Percentiles rank a stretch among this genome's conserved stretches.
phyloP scores from a whole-genome alignment of 2,329 filamentous ascomycete genomes.

The Venturia effusa region DNA sequence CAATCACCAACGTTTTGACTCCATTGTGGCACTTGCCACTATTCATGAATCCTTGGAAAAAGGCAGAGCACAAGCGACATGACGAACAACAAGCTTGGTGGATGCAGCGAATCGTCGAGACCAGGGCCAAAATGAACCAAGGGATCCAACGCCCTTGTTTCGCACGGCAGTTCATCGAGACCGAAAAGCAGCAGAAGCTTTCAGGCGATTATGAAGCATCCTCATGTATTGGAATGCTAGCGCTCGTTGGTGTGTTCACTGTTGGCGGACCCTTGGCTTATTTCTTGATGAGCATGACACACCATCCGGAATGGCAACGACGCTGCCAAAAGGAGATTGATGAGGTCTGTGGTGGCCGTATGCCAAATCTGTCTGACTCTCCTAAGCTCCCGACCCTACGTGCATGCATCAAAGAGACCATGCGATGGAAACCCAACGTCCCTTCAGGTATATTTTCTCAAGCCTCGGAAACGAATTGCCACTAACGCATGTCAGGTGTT shows the following conservation, averaged over 20 bases:
- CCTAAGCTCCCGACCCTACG: conserved; percentile 22
- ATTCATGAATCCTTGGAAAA: conserved; percentile 43
- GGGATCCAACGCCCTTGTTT: conserved; percentile 32
- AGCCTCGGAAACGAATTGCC: conserved; percentile 13
- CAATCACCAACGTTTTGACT: conserved; percentile 46
- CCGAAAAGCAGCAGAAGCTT: conserved; percentile 22
- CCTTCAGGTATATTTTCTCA: conserved; percentile 26
- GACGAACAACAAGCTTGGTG: conserved; percentile 44
- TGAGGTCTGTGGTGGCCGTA: conserved; percentile 28
- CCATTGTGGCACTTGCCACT: conserved; percentile 43
- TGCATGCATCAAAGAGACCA: conserved; percentile 24
- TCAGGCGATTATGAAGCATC: conserved; percentile 26
- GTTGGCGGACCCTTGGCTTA: conserved; percentile 22
- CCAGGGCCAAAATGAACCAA: conserved; percentile 29
- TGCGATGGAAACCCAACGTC: conserved; percentile 39
- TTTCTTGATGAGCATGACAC: conserved; percentile 32
- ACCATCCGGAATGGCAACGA: conserved; percentile 38
- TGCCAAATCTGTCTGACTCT: conserved; percentile 31
- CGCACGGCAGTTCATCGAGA: conserved; percentile 33
- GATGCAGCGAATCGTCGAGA: conserved; percentile 35
- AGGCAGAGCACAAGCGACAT: conserved; percentile 40
- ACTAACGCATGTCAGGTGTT: conserved; percentile 26
- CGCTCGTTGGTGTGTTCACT: conserved; percentile 25
- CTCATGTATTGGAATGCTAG: conserved; percentile 24
- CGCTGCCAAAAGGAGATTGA: conserved; percentile 37